Conservation (phyloP, 208 protist genomes). For the Acanthamoeba culbertsoni region DNA sequence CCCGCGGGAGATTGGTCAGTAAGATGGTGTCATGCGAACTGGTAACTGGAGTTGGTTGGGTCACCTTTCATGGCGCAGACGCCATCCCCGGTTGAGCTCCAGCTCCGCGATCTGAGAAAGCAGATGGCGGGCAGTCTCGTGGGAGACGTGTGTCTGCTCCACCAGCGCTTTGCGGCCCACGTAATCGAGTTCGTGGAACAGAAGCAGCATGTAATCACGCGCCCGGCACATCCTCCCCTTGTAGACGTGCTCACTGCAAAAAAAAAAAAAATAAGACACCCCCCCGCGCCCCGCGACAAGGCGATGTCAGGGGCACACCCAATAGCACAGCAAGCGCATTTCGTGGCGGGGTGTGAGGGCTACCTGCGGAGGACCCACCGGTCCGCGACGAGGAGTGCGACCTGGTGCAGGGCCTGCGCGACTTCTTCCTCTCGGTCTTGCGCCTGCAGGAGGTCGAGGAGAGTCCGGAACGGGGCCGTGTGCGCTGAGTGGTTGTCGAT, state of each 20-base stretch:
- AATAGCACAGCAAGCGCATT: too few relatives aligned
- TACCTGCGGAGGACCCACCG: slow-evolving; percentile 36
- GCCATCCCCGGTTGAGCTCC: slow-evolving; percentile 32
- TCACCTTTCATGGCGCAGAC: background rate
- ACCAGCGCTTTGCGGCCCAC: background rate
- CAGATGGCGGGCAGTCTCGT: slow-evolving; percentile 24
- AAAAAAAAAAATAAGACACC: too few relatives aligned
- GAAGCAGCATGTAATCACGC: slow-evolving; percentile 21
- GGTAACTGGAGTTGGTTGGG: background rate
- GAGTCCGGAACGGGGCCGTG: background rate
- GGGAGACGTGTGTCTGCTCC: background rate
- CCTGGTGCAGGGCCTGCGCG: background rate
- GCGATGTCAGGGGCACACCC: too few relatives aligned
- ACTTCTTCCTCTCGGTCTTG: background rate
- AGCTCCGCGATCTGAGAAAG: slow-evolving; percentile 15
- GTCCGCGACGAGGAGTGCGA: slow-evolving; percentile 4
- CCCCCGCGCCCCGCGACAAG: too few relatives aligned
- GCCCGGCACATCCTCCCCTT: background rate
- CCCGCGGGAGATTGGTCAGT: background rate
- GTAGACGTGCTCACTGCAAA: slow-evolving; percentile 2
- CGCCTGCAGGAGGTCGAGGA: background rate
- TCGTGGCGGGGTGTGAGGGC: too few relatives aligned
- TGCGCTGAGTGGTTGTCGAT: background rate
- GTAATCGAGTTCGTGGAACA: background rate
- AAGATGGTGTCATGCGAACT: background rate